A percentile compares a stretch with the other conserved stretches of the same genome.
These are phyloP conservation scores for Fusarium brachygibbosum DNA, from an alignment of 2,329 filamentous ascomycete species.

Conservation along the genomic window DNA sequence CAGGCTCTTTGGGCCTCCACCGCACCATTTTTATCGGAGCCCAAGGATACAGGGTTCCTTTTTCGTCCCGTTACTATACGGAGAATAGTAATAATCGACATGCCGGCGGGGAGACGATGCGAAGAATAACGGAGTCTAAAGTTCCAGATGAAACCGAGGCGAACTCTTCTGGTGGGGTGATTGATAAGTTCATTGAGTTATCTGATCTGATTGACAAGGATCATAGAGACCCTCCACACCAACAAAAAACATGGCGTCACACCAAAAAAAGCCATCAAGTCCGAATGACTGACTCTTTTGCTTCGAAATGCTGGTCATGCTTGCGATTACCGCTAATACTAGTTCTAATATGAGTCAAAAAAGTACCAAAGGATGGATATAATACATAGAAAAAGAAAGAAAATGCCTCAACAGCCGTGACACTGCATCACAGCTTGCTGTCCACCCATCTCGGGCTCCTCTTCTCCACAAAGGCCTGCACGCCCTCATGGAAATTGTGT, in stretches of 20 bases:
- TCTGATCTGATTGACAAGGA: constrained; percentile 42
- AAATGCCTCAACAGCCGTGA: constrained; percentile 29
- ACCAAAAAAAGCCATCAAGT: constrained; percentile 10
- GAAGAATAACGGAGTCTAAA: constrained; percentile 1
- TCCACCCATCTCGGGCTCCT: constrained; percentile 74
- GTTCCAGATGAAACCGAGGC: constrained; percentile 8
- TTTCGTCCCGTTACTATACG: constrained; percentile 10
- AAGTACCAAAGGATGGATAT: background rate
- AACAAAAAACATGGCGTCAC: constrained; percentile 33
- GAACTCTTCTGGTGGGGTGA: constrained; percentile 37
- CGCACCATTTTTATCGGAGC: constrained; percentile 14
- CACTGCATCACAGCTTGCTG: constrained; percentile 62
- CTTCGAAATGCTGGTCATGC: background rate
- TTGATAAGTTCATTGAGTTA: constrained; percentile 40
- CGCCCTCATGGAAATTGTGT: constrained; percentile 78
- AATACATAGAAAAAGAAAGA: background rate
- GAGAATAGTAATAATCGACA: constrained; percentile 34
- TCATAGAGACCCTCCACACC: constrained; percentile 8
- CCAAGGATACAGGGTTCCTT: constrained; percentile 18
- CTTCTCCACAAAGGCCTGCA: constrained; percentile 80
- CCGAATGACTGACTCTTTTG: background rate
- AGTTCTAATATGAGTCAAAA: background rate
- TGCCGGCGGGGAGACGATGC: constrained; percentile 21
- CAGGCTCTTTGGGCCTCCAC: constrained; percentile 7
- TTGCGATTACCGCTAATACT: constrained; percentile 4